These are phyloP conservation scores for Phialophora expanda DNA, from an alignment of 2,329 filamentous ascomycete species.

Conservation along the genomic window DNA sequence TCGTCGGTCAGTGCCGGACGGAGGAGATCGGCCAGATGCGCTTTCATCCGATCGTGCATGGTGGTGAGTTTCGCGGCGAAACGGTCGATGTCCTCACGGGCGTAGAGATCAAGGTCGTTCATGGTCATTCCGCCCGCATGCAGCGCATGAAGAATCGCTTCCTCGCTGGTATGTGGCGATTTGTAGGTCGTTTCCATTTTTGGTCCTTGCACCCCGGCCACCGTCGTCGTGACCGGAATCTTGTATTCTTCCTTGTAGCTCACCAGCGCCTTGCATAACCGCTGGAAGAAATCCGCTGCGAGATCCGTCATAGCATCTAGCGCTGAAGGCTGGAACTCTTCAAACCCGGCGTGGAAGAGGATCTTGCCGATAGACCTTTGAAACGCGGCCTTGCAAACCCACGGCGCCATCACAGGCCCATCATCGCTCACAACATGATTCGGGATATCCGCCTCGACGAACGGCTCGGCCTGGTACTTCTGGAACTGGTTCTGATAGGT, in stretches of 20 bases:
- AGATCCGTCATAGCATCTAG: conserved; percentile 89
- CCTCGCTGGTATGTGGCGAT: conserved; percentile 77
- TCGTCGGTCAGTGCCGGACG: conserved; percentile 84
- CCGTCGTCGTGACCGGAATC: conserved; percentile 57
- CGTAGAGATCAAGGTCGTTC: conserved; percentile 80
- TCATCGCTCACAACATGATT: conserved; percentile 89
- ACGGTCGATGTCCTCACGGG: conserved; percentile 91
- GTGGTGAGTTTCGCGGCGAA: conserved; percentile 76
- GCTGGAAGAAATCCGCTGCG: conserved; percentile 85
- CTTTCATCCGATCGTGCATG: conserved; percentile 94
- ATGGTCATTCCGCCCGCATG: conserved; percentile 83
- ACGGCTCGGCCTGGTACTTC: conserved; percentile 90
- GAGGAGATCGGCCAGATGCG: conserved; percentile 87
- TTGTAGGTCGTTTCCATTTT: conserved; percentile 56
- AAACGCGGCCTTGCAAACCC: conserved; percentile 79
- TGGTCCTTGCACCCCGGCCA: background rate
- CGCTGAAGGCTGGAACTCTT: conserved; percentile 94
- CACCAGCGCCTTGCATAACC: conserved; percentile 78
- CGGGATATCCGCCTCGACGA: conserved; percentile 82
- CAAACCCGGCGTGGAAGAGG: conserved; percentile 94
- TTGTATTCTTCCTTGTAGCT: conserved; percentile 84
- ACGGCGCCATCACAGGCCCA: conserved; percentile 83
- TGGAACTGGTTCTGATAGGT: conserved; percentile 98
- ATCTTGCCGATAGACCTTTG: conserved; percentile 92
- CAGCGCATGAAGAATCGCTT: conserved; percentile 84